phyloP scores from a whole-genome alignment of 2,329 filamentous ascomycete genomes.

The Apiospora phragmitis region DNA sequence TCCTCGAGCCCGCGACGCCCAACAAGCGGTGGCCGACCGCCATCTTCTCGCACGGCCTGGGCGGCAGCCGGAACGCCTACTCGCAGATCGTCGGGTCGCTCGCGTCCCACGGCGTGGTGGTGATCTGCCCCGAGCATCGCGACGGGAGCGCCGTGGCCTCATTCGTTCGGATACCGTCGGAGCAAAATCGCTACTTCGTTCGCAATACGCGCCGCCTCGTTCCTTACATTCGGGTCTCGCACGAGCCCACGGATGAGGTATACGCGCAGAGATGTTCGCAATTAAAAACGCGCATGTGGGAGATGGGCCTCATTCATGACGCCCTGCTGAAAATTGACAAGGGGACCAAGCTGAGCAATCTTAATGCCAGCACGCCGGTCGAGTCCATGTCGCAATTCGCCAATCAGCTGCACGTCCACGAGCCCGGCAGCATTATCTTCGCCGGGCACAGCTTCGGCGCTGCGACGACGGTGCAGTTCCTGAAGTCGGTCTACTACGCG shows the following conservation, averaged over 20 bases:
- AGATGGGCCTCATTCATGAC: slow-evolving; percentile 70
- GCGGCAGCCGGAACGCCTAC: slow-evolving; percentile 80
- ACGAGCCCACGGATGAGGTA: slow-evolving; percentile 64
- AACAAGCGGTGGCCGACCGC: slow-evolving; percentile 73
- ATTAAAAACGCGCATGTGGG: slow-evolving; percentile 75
- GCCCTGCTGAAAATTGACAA: slow-evolving; percentile 67
- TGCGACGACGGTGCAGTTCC: slow-evolving; percentile 70
- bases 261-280: slow-evolving; percentile 70
- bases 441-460: slow-evolving; percentile 82
- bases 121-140: slow-evolving; percentile 79
- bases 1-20: slow-evolving; percentile 51
- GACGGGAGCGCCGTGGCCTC: slow-evolving; percentile 79
- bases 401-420: slow-evolving; percentile 64
- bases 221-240: slow-evolving; percentile 56
- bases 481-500: slow-evolving; percentile 77
- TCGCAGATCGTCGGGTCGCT: slow-evolving; percentile 79
- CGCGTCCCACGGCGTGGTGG: slow-evolving; percentile 78
- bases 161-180: slow-evolving; percentile 63
- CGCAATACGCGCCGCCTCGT: slow-evolving; percentile 37
- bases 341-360: slow-evolving; percentile 49
- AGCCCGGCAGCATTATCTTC: slow-evolving; percentile 72
- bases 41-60: slow-evolving; percentile 84
- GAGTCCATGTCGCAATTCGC: slow-evolving; percentile 58
- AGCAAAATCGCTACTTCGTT: slow-evolving; percentile 39
- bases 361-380: slow-evolving; percentile 47